Evolutionary conservation across 345 rosid species (phyloP).

Genomic region (Clarkia xantiana): DNA sequence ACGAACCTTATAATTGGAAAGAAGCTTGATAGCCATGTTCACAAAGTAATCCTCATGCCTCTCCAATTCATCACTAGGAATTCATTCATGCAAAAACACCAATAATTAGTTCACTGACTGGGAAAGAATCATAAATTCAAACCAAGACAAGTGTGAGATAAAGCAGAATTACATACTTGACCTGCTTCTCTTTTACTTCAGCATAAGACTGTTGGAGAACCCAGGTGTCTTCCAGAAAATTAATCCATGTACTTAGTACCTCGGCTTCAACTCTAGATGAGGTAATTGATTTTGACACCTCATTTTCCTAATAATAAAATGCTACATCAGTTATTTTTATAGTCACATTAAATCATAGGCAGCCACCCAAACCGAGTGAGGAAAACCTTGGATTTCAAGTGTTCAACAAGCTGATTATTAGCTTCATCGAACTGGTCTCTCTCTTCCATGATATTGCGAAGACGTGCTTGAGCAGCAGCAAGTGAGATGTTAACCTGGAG

Average conservation of each 20-base stretch:
- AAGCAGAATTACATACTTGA: slow-evolving; percentile 38
- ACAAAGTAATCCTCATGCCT: slow-evolving; percentile 64
- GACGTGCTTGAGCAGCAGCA: slow-evolving; percentile 83
- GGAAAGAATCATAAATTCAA: not conserved
- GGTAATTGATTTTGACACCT: slow-evolving; percentile 59
- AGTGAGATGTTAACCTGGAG: slow-evolving; percentile 68
- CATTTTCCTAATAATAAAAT: slow-evolving; percentile 52
- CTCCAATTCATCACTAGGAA: slow-evolving; percentile 64
- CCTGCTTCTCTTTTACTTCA: slow-evolving; percentile 62
- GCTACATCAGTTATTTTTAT: not conserved
- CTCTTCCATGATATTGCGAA: slow-evolving; percentile 68
- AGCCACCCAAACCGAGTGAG: not conserved
- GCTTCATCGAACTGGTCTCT: slow-evolving; percentile 93
- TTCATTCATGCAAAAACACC: slow-evolving; percentile 11
- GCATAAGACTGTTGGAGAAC: slow-evolving; percentile 49
- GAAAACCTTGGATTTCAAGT: slow-evolving; percentile 64
- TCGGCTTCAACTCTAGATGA: slow-evolving; percentile 65
- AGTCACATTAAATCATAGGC: too few relatives aligned
- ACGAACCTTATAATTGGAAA: slow-evolving; percentile 65
- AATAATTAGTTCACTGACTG: slow-evolving; percentile 1
- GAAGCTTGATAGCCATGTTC: slow-evolving; percentile 52
- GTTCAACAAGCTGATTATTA: slow-evolving; percentile 70
- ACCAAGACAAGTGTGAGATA: not conserved
- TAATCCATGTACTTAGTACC: slow-evolving; percentile 77
- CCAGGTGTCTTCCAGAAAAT: slow-evolving; percentile 92